Conservation (phyloP, 768 basidiomycete genomes). For the Trametes coccinea region DNA sequence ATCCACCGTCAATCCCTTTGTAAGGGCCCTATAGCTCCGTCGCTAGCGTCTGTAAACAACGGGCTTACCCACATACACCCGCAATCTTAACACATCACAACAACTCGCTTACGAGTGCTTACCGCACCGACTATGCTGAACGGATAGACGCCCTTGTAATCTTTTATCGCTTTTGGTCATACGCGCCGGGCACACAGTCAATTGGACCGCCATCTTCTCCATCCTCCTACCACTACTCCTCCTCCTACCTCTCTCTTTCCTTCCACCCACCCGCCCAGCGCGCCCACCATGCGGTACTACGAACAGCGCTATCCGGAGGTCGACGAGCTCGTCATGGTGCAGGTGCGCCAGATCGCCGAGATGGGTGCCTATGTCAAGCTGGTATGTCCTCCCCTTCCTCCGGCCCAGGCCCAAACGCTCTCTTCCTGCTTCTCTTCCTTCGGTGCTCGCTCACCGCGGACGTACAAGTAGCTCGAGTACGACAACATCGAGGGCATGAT, state of each 20-base stretch:
- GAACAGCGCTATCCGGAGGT: slow-evolving; percentile 93
- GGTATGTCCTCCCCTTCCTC: slow-evolving; percentile 47
- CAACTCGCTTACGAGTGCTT: background rate
- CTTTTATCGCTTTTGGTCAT: slow-evolving; percentile 8
- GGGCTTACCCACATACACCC: background rate
- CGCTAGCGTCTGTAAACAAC: too few relatives aligned
- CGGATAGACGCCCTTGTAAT: slow-evolving; percentile 3
- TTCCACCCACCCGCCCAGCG: background rate
- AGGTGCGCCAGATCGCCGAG: slow-evolving; percentile 98
- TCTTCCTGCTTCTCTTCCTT: background rate
- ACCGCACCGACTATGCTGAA: too few relatives aligned
- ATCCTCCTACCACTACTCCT: background rate
- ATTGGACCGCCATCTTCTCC: slow-evolving; percentile 7
- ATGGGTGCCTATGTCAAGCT: slow-evolving; percentile 99
- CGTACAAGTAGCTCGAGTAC: slow-evolving; percentile 78
- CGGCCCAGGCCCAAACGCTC: too few relatives aligned
- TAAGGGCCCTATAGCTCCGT: too few relatives aligned
- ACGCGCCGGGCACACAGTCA: slow-evolving; percentile 4
- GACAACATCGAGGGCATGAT: slow-evolving; percentile 99
- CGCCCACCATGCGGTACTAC: slow-evolving; percentile 79
- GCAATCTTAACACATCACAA: background rate
- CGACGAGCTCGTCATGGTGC: slow-evolving; percentile 99
- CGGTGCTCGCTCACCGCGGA: background rate
- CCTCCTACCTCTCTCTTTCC: background rate
- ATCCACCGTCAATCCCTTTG: too few relatives aligned